Base-by-base conservation (phyloP, 805 yeast genomes). In the Pichia rugopelliculosa region DNA sequence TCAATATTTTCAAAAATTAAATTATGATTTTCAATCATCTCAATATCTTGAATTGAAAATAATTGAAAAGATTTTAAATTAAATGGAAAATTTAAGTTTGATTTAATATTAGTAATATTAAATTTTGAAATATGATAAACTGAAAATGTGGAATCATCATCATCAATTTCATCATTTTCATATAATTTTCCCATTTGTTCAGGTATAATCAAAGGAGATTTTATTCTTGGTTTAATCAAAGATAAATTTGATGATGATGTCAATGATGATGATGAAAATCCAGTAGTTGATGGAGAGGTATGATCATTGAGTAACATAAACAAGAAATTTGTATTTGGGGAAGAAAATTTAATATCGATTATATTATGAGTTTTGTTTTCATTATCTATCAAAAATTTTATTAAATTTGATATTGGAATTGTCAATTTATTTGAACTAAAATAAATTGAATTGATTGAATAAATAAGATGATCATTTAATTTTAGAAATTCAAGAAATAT, bases 111-210 rank as follows among this genome's bases (percentile, higher is more conserved):
- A 25, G 4, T 18, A n/a, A 8, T 11, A 10, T 17, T 27, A 5
- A 26, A 15, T 21, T 12, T 27, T 12, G 43, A 24, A 15, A 17
- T 27, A 13, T 30, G 36, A 15, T 30, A 30, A 5, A 30, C 10
- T 15, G 34, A 30, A 30, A 30, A 30, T 12, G 22, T 36, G 10
- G 40, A 24, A 18, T 18, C 20, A 17, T 23, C 20, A 17, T 23
- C 49, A 18, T 39, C 15, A 18, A 41, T 23, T 38, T 46, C 49
- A 39, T 46, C 49, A 39, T 46, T 46, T 41, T 46, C 49, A 34
- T 46, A 46, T 26, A 46, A 30, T 10, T 30, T 30, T 4, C 34
- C 34, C 34, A 30, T 30, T n/a, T 15, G 7, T 30, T 30, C 34
- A 15, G 34, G 34, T 15, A 30, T 30, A 30, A 30, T 30, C n/a